Percentiles rank a stretch among this genome's conserved stretches.
Evolutionary conservation across 2,329 filamentous ascomycete species (phyloP).

Genomic region (Coniochaeta ligniaria): DNA sequence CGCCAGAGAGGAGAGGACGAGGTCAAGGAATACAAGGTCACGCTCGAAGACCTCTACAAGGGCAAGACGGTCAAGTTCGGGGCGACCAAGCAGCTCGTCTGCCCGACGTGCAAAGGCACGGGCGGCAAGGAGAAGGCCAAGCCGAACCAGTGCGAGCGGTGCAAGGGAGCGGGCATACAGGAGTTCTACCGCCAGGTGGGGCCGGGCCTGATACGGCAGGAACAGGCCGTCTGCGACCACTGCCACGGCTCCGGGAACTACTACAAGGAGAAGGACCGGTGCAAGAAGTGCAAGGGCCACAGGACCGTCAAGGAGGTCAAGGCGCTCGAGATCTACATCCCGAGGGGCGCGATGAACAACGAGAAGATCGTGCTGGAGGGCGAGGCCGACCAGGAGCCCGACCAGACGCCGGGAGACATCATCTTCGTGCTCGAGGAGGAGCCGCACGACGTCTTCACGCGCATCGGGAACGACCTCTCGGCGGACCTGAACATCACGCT

Average conservation of each 20-base stretch:
- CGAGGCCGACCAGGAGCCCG: slow-evolving; percentile 87
- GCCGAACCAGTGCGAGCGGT: slow-evolving; percentile 73
- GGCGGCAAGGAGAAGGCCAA: slow-evolving; percentile 92
- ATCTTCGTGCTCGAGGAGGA: slow-evolving; percentile 82
- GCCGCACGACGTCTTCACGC: slow-evolving; percentile 72
- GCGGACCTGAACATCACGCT: slow-evolving; percentile 77
- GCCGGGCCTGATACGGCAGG: slow-evolving; percentile 77
- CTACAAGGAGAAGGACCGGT: slow-evolving; percentile 94
- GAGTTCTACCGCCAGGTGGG: slow-evolving; percentile 77
- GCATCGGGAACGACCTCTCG: slow-evolving; percentile 76
- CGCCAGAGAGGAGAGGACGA: slow-evolving; percentile 73
- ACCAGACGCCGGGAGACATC: slow-evolving; percentile 86
- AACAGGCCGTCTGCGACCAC: slow-evolving; percentile 70
- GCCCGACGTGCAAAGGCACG: slow-evolving; percentile 76
- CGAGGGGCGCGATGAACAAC: slow-evolving; percentile 76
- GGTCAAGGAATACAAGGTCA: slow-evolving; percentile 85
- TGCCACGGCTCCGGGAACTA: slow-evolving; percentile 81
- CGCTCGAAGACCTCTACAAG: slow-evolving; percentile 92
- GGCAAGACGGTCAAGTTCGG: slow-evolving; percentile 97
- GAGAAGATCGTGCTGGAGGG: slow-evolving; percentile 87
- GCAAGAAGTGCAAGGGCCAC: slow-evolving; percentile 97
- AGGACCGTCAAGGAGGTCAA: slow-evolving; percentile 84
- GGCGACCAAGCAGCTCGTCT: slow-evolving; percentile 89
- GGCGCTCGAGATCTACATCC: slow-evolving; percentile 93
- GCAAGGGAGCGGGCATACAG: slow-evolving; percentile 71